phyloP scores from a whole-genome alignment of 495 filamentous ascomycete species.

The Lasiosphaeriaceae sp. region DNA sequence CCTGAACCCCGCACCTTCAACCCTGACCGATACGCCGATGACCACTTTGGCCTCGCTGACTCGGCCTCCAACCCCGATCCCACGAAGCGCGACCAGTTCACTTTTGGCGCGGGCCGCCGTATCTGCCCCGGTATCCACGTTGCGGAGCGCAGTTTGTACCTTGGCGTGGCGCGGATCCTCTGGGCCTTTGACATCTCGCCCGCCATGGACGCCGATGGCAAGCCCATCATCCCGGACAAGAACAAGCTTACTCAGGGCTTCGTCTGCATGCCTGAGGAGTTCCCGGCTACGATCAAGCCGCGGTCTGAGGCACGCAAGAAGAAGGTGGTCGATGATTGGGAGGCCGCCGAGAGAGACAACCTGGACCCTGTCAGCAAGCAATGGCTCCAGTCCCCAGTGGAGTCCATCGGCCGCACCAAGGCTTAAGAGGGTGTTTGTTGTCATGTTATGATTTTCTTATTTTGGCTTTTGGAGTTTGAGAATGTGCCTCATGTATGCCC shows the following conservation, averaged over 20 bases:
- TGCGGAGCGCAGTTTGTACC: constrained; percentile 53
- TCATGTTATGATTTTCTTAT: background rate
- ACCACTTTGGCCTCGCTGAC: constrained; percentile 24
- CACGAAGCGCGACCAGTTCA: constrained; percentile 40
- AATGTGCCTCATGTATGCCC: too few species aligned
- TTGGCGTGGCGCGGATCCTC: constrained; percentile 47
- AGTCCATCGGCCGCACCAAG: constrained; percentile 9
- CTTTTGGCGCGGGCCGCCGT: constrained; percentile 57
- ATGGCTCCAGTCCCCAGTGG: constrained; percentile 22
- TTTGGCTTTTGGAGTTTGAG: too few species aligned
- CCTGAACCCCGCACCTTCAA: constrained; percentile 36
- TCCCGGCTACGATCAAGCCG: constrained; percentile 30
- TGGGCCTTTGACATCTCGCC: constrained; percentile 50
- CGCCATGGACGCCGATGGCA: constrained; percentile 28
- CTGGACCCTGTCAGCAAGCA: constrained; percentile 37
- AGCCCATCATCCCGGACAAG: constrained; percentile 34
- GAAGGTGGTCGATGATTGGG: constrained; percentile 33
- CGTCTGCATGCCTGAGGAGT: constrained; percentile 41
- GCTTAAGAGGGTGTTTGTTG: constrained; percentile 1
- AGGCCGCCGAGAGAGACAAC: constrained; percentile 26
- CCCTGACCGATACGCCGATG: constrained; percentile 28
- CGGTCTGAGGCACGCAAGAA: constrained; percentile 25
- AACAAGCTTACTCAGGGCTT: constrained; percentile 42
- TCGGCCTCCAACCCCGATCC: constrained; percentile 31
- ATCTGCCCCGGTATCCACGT: constrained; percentile 57